Percentiles rank a stretch among this genome's conserved stretches.
These are phyloP conservation scores for Lachnellula arida DNA, from an alignment of 2,329 filamentous ascomycete species.

Conservation along the genomic window DNA sequence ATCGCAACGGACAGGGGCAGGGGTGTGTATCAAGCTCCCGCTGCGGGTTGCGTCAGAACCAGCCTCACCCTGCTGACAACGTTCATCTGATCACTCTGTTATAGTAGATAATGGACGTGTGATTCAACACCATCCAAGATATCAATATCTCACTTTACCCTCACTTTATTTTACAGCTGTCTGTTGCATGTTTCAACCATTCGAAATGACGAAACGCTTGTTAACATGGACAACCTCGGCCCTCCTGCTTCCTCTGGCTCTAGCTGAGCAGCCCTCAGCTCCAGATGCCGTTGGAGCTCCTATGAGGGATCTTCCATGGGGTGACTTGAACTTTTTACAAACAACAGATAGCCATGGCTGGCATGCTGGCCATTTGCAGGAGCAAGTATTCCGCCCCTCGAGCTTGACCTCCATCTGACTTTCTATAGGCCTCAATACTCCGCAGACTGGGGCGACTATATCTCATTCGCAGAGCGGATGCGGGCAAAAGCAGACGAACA, in stretches of 20 bases:
- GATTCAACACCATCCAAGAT: background rate
- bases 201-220: conserved; percentile 16
- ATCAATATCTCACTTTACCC: background rate
- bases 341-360: conserved; percentile 96
- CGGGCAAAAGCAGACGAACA: conserved; percentile 70
- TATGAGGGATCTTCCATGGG: conserved; percentile 81
- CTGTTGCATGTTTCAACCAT: background rate
- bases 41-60: too few relatives aligned
- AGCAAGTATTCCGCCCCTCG: conserved; percentile 47
- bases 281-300: conserved; percentile 73
- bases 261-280: conserved; percentile 70
- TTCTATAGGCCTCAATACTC: conserved; percentile 72
- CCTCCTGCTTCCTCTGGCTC: conserved; percentile 18
- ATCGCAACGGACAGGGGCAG: too few relatives aligned
- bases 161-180: background rate
- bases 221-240: conserved; percentile 15
- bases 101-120: background rate
- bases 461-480: conserved; percentile 86
- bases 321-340: conserved; percentile 94
- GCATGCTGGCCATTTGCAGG: conserved; percentile 88
- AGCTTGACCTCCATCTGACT: conserved; percentile 11
- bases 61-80: too few relatives aligned
- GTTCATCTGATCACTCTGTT: too few relatives aligned
- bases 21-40: too few relatives aligned
- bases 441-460: conserved; percentile 96